A percentile compares a stretch with the other conserved stretches of the same genome.
Conservation (phyloP, 2,329 filamentous ascomycete genomes). For the Tothia fuscella region DNA sequence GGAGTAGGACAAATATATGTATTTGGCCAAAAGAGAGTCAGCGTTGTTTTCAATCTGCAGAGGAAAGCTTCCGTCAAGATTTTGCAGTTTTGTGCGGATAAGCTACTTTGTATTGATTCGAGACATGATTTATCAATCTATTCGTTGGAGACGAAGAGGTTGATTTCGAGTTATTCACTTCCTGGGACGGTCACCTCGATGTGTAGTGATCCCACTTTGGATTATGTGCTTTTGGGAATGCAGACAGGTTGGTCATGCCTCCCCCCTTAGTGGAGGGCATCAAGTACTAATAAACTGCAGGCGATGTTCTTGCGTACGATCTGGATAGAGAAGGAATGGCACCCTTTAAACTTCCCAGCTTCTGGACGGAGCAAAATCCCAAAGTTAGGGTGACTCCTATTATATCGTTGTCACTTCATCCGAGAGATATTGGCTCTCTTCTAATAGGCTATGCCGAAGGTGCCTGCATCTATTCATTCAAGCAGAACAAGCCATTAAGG, state of each 20-base stretch:
- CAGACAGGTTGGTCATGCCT: slow-evolving; percentile 44
- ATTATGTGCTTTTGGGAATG: slow-evolving; percentile 82
- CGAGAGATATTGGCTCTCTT: slow-evolving; percentile 81
- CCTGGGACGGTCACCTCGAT: slow-evolving; percentile 65
- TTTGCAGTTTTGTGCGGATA: slow-evolving; percentile 76
- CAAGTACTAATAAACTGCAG: slow-evolving; percentile 19
- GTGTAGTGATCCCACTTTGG: slow-evolving; percentile 76
- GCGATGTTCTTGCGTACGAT: slow-evolving; percentile 86
- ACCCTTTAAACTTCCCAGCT: slow-evolving; percentile 71
- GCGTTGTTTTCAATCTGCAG: slow-evolving; percentile 59
- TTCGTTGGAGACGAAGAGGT: slow-evolving; percentile 59
- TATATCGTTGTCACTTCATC: slow-evolving; percentile 73
- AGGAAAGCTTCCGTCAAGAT: slow-evolving; percentile 62
- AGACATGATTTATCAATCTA: slow-evolving; percentile 79
- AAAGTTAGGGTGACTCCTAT: slow-evolving; percentile 53
- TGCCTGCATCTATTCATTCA: slow-evolving; percentile 86
- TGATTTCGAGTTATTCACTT: slow-evolving; percentile 58
- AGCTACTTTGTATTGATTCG: slow-evolving; percentile 71
- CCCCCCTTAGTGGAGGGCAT: not conserved
- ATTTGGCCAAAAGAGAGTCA: slow-evolving; percentile 70
- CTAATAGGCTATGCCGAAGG: slow-evolving; percentile 85
- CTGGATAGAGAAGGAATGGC: slow-evolving; percentile 69
- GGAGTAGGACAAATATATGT: slow-evolving; percentile 82
- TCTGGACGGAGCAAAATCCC: slow-evolving; percentile 67
- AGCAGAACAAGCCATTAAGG: slow-evolving; percentile 67